These are phyloP conservation scores for Ascochyta koolunga DNA, from an alignment of 2,329 filamentous ascomycete species.

Conservation along the genomic window DNA sequence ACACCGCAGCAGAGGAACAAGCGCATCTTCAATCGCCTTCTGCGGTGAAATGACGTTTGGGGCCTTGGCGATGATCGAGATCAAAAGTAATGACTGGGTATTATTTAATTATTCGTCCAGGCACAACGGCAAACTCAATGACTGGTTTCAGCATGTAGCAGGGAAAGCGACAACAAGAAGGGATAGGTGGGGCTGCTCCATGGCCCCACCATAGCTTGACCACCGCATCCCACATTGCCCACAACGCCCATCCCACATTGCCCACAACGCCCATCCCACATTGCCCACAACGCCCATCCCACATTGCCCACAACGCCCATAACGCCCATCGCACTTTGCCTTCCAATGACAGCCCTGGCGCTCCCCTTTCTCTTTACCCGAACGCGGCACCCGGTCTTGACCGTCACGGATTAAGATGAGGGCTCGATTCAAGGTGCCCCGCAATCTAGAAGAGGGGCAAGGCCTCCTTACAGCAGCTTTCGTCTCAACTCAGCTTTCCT, in stretches of 20 bases:
- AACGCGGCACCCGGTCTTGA: slow-evolving; percentile 15
- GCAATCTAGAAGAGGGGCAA: slow-evolving; percentile 30
- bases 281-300: slow-evolving; percentile 32
- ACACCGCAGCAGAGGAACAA: slow-evolving; percentile 15
- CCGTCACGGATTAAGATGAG: slow-evolving; percentile 14
- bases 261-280: slow-evolving; percentile 8
- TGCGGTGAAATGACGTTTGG: background rate
- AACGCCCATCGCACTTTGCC: slow-evolving; percentile 15
- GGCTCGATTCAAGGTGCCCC: slow-evolving; percentile 22
- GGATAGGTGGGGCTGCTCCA: slow-evolving; percentile 7
- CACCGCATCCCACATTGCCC: slow-evolving; percentile 2
- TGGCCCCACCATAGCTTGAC: slow-evolving; percentile 33
- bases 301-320: slow-evolving; percentile 20
- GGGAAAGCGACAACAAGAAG: background rate
- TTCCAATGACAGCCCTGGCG: slow-evolving; percentile 27
- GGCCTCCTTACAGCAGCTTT: slow-evolving; percentile 11
- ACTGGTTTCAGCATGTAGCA: too few relatives aligned
- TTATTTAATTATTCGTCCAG: background rate
- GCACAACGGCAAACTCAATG: too few relatives aligned
- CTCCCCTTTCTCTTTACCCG: slow-evolving; percentile 12
- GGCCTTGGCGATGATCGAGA: background rate
- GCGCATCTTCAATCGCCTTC: slow-evolving; percentile 3
- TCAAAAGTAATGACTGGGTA: background rate
- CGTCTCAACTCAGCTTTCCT: slow-evolving; percentile 4
- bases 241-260: slow-evolving; percentile 26